phyloP scores from a whole-genome alignment of 208 protist species.

The Entamoeba dispar region DNA sequence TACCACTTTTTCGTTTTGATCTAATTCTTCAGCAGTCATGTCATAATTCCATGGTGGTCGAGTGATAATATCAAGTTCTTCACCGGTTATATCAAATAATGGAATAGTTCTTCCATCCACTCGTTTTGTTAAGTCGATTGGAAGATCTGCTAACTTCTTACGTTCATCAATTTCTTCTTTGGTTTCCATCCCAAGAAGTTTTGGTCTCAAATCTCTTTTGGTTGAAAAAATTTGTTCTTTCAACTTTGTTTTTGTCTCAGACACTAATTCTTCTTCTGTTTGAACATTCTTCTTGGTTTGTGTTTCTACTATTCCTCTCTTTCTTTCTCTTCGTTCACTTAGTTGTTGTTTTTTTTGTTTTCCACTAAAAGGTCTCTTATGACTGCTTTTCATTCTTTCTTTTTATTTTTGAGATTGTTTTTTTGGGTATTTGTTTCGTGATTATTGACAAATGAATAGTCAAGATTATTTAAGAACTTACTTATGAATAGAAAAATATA shows the following conservation, averaged over 20 bases:
- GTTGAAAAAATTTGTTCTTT: neutral
- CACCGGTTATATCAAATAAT: neutral
- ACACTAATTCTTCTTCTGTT: neutral
- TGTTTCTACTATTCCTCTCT: neutral
- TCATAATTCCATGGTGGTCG: neutral
- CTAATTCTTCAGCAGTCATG: constrained; percentile 15
- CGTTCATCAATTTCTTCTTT: neutral
- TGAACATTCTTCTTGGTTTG: neutral
- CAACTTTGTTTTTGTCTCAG: neutral
- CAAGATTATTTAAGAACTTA: too few species aligned
- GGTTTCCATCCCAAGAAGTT: neutral
- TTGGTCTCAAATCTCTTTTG: neutral
- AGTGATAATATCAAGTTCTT: neutral
- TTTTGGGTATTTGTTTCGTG: too few species aligned
- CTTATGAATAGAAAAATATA: too few species aligned
- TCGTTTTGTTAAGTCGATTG: neutral
- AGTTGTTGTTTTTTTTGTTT: neutral
- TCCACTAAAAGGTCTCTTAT: neutral
- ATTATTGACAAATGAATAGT: too few species aligned
- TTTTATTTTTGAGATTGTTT: neutral
- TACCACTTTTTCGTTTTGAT: neutral
- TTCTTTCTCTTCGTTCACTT: neutral
- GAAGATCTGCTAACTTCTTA: neutral
- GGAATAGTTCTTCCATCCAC: neutral
- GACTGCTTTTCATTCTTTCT: neutral